Evolutionary conservation across 495 filamentous ascomycete genomes (phyloP), one percentile per base, ranked within the genome.

Genomic region (Aspergillus nanangensis): DNA sequence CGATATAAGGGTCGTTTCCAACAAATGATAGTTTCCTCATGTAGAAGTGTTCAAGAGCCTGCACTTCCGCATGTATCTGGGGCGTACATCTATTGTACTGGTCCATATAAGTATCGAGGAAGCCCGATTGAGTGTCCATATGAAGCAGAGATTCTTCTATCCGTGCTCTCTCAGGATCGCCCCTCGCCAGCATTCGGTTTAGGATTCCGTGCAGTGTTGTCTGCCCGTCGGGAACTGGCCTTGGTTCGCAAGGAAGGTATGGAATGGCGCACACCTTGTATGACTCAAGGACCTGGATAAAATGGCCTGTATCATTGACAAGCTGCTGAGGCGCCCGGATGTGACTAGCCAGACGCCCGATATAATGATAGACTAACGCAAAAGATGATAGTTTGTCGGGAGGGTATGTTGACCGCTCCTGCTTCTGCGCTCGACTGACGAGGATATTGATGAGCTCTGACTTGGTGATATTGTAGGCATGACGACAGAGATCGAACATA

Each of bases 41-140:
- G 52, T 60, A 46, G 27, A 58, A 60, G 27, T 50, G 24, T 27
- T 63, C 60, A 3, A 58, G 41, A 8, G 58, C 39, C 22, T 40
- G 48, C 15, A 60, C 35, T 50, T 63, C 57, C 0, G 53, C 45
- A 50, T 63, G 54, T 17, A 63, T 52, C 35, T 47, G 43, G 14
- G 50, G 54, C 18, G 7, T 34, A 29, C 51, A 45, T 9, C 47
- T 18, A 1, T 47, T 25, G 45, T 59, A 49, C 43, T 44, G 32
- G 1, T 31, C 8, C 38, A 46, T 8, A 29, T 42, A 50, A n/a
- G 18, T 8, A n/a, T 50, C 37, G 25, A 50, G 43, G 15, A 43
- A 18, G 0, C 5, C 0, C 14, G 13, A 23, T 22, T 0, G 24
- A 17, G 7, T 41, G 37, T 55, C 39, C 27, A 47, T 19, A 11